Conservation (phyloP, 495 filamentous ascomycete species). For the Hypoxylon fuscum region DNA sequence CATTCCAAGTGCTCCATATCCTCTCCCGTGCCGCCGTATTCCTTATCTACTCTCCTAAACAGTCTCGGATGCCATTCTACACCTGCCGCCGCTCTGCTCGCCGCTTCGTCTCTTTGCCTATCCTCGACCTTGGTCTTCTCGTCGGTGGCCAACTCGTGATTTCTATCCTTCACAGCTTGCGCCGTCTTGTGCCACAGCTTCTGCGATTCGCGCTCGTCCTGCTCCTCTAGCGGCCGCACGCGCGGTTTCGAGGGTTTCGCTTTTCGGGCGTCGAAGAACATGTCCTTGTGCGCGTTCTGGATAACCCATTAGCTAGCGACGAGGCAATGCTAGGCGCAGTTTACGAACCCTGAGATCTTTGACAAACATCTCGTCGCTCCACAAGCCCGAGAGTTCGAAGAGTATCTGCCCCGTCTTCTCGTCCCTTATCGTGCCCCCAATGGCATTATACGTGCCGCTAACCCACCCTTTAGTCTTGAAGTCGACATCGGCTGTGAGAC, state of each 20-base stretch:
- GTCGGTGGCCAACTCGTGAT: conserved; percentile 90
- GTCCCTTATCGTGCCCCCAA: conserved; percentile 91
- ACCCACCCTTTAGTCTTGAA: conserved; percentile 99
- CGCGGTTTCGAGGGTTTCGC: conserved; percentile 77
- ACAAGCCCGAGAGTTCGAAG: conserved; percentile 90
- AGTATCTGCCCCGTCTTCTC: conserved; percentile 84
- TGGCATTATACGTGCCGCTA: conserved; percentile 93
- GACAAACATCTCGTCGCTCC: conserved; percentile 93
- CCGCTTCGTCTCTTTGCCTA: conserved; percentile 86
- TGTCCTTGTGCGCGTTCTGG: conserved; percentile 85
- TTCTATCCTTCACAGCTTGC: conserved; percentile 78
- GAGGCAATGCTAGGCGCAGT: background rate
- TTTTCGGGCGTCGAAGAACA: conserved; percentile 86
- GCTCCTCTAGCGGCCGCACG: conserved; percentile 83
- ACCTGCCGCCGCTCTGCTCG: conserved; percentile 78
- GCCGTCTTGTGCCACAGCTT: conserved; percentile 84
- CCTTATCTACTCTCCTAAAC: conserved; percentile 79
- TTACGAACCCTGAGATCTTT: conserved; percentile 77
- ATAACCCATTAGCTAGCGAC: background rate
- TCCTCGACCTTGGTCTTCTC: conserved; percentile 97
- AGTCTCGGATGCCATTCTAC: conserved; percentile 89
- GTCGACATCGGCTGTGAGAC: conserved; percentile 90
- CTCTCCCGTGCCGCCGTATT: conserved; percentile 76
- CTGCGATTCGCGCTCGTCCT: conserved; percentile 91
- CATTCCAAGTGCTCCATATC: conserved; percentile 91